phyloP scores from a whole-genome alignment of 2,329 filamentous ascomycete genomes.

The Arthroderma sp. region DNA sequence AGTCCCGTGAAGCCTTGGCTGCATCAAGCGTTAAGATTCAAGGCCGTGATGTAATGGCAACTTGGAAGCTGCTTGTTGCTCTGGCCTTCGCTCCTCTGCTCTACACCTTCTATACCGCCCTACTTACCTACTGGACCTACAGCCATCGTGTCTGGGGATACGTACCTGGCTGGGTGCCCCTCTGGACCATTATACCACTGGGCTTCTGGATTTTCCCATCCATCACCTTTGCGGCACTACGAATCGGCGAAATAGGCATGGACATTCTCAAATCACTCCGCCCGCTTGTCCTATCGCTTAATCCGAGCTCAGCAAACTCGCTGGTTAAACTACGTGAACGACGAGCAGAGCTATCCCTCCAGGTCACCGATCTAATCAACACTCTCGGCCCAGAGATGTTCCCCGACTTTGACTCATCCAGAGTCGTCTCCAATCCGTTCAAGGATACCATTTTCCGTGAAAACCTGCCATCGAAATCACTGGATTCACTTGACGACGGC shows the following conservation, averaged over 20 bases:
- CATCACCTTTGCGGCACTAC: slow-evolving; percentile 83
- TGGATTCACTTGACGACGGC: slow-evolving; percentile 13
- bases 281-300: slow-evolving; percentile 72
- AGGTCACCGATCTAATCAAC: slow-evolving; percentile 89
- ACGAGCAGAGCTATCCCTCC: slow-evolving; percentile 60
- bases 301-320: slow-evolving; percentile 71
- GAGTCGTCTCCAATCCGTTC: slow-evolving; percentile 50
- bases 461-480: not conserved
- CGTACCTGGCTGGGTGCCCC: slow-evolving; percentile 65
- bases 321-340: slow-evolving; percentile 63
- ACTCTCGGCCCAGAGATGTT: slow-evolving; percentile 91
- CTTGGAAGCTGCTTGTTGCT: slow-evolving; percentile 86
- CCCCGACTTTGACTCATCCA: slow-evolving; percentile 76
- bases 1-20: slow-evolving; percentile 71
- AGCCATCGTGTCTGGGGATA: slow-evolving; percentile 72
- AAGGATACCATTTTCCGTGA: slow-evolving; percentile 20
- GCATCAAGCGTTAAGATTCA: slow-evolving; percentile 81
- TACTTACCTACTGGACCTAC: slow-evolving; percentile 66
- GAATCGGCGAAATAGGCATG: slow-evolving; percentile 97
- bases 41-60: slow-evolving; percentile 79
- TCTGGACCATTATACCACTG: slow-evolving; percentile 62
- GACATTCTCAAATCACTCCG: slow-evolving; percentile 92
- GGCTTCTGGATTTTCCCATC: slow-evolving; percentile 72
- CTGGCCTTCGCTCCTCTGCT: slow-evolving; percentile 69
- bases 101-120: slow-evolving; percentile 66